phyloP scores from a whole-genome alignment of 2,329 filamentous ascomycete species.

The Epichloe festucae region DNA sequence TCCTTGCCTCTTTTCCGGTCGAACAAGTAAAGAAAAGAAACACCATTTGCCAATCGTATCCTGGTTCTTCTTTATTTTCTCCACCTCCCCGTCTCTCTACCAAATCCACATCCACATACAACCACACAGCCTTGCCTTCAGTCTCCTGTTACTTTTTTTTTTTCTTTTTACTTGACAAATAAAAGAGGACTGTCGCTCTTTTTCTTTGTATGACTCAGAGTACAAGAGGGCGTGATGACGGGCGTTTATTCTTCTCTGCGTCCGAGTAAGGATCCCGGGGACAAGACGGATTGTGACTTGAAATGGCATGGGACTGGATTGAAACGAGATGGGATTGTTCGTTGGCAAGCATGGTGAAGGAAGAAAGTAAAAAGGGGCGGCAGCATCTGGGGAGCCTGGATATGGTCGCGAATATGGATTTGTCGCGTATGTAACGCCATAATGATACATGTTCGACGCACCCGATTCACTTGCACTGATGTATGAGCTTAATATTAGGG shows the following conservation, averaged over 20 bases:
- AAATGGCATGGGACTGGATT: too few relatives aligned
- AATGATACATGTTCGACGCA: constrained; percentile 7
- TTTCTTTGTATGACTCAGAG: not conserved
- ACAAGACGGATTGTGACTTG: too few relatives aligned
- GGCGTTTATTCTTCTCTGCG: too few relatives aligned
- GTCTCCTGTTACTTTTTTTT: not conserved
- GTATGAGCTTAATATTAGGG: not conserved
- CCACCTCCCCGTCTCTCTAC: not conserved
- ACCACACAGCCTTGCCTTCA: not conserved
- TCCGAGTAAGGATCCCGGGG: too few relatives aligned
- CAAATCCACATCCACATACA: not conserved
- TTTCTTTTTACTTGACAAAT: not conserved
- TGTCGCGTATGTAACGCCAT: constrained; percentile 4
- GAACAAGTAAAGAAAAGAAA: not conserved
- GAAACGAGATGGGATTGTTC: too few relatives aligned
- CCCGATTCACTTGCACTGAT: not conserved
- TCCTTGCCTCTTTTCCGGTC: not conserved
- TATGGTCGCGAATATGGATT: not conserved
- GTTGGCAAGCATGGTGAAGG: too few relatives aligned
- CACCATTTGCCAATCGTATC: not conserved
- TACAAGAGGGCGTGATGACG: too few relatives aligned
- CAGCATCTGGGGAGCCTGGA: not conserved
- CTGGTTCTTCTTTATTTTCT: not conserved
- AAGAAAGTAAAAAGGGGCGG: too few relatives aligned
- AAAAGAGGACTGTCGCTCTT: not conserved